Base-by-base conservation (phyloP, 805 yeast species). In the Starmerella kuoi region DNA sequence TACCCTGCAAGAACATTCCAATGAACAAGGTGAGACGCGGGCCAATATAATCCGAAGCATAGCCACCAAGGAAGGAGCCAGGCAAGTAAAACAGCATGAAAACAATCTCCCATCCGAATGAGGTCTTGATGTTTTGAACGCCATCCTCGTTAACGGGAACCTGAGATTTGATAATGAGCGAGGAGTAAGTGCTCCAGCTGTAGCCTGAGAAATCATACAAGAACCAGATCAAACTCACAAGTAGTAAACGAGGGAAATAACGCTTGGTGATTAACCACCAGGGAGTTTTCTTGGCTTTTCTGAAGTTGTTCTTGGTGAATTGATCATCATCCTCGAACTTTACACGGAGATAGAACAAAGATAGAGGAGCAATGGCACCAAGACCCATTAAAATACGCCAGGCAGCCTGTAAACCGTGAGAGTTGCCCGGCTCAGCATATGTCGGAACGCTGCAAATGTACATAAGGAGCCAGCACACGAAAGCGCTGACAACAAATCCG, bases 311-410 rank as follows among this genome's bases (percentile, higher is more conserved):
- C 59, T 81, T 78, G 51, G 69, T 61, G 67, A 79, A 88, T 37
- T 77, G 72, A 31, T 75, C 77, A 48, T 82, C 76, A 61, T 85
- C 94, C 48, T 72, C 65, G 66, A 79, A 80, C 59, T 72, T 77
- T 55, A 81, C 55, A 64, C 97, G 79, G 63, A 86, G 60, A 57
- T 78, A 71, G 57, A 88, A 81, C 51, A 87, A 70, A 1, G 82
- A 67, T 44, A 80, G 54, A 39, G 96, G 96, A 25, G 88, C 86
- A 40, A 88, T 71, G 18, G 88, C 94, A 59, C 96, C 96, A 27
- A 88, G 62, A 30, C 94, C 96, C 31, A 87, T 66, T 9, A 95
- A 76, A 44, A 86, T 67, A 69, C 97, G 79, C 97, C 97, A 88
- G 31, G 88, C 85, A 9, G 81, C 79, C 30, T 74, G 75, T 58